Conservation (phyloP, 345 rosid species). For the Brassica nigra region DNA sequence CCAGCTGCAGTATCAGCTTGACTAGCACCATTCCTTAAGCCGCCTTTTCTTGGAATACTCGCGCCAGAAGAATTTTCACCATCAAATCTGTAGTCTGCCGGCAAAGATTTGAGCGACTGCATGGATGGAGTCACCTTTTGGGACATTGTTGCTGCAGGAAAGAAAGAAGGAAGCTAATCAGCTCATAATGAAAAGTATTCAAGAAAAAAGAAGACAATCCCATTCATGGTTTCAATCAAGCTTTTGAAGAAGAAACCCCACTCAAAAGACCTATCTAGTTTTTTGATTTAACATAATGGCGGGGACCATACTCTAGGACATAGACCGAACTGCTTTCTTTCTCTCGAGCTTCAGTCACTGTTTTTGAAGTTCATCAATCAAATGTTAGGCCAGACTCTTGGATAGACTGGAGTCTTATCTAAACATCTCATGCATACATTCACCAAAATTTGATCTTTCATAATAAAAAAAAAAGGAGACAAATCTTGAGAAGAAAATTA, state of each 20-base stretch:
- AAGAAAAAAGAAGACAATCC: slow-evolving; percentile 38
- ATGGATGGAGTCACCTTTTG: slow-evolving; percentile 58
- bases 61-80: slow-evolving; percentile 45
- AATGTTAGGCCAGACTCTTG: slow-evolving; percentile 26
- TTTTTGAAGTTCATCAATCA: slow-evolving; percentile 42
- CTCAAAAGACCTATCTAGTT: slow-evolving; percentile 45
- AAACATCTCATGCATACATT: background rate
- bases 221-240: slow-evolving; percentile 46
- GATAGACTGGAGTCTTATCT: background rate
- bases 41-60: slow-evolving; percentile 51
- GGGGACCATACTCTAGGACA: slow-evolving; percentile 66
- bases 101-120: slow-evolving; percentile 70
- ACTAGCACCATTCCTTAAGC: slow-evolving; percentile 42
- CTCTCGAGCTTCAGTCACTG: slow-evolving; percentile 43
- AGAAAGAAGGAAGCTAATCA: slow-evolving; percentile 42
- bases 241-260: slow-evolving; percentile 63
- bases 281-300: slow-evolving; percentile 46
- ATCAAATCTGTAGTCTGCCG: slow-evolving; percentile 61
- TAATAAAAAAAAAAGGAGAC: background rate
- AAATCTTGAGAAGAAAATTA: slow-evolving; percentile 21
- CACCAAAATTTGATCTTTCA: background rate
- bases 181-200: slow-evolving; percentile 13
- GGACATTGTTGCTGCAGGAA: slow-evolving; percentile 50
- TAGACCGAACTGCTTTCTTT: slow-evolving; percentile 46
- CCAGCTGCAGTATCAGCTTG: slow-evolving; percentile 41